A percentile compares a stretch with the other conserved stretches of the same genome.
These are phyloP conservation scores for Durusdinium trenchii DNA, from an alignment of 73 alveolate species.

Conservation along the genomic window DNA sequence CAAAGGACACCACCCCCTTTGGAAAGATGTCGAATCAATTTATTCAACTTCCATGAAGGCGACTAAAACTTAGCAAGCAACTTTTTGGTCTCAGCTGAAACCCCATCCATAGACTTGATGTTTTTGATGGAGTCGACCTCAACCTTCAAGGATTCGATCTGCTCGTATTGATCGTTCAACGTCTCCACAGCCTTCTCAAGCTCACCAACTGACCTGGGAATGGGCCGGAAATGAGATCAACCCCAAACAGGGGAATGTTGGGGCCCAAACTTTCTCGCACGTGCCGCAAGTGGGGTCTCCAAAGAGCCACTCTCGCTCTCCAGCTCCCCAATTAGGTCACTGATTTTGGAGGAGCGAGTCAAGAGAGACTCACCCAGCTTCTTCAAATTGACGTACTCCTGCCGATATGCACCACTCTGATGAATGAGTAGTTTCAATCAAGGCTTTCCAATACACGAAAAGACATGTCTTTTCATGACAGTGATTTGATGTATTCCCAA, in stretches of 20 bases:
- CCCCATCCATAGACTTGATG: too few species aligned
- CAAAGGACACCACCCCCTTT: too few species aligned
- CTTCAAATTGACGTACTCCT: background rate
- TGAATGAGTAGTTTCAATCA: too few species aligned
- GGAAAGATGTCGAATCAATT: too few species aligned
- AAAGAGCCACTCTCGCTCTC: background rate
- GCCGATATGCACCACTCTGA: background rate
- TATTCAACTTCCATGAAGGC: too few species aligned
- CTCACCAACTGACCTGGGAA: background rate
- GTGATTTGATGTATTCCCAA: too few species aligned
- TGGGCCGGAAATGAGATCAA: background rate
- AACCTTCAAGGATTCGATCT: background rate
- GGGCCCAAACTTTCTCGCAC: background rate
- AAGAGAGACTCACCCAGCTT: background rate
- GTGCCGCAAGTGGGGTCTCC: background rate
- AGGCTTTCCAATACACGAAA: background rate
- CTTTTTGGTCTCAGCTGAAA: too few species aligned
- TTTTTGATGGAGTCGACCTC: background rate
- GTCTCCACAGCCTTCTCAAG: background rate
- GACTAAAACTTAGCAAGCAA: too few species aligned
- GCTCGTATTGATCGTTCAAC: background rate
- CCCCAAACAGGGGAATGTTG: background rate
- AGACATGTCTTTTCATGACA: background rate
- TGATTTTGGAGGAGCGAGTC: background rate
- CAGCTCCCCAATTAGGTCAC: background rate